Evolutionary conservation across 306 rosid genomes (phyloP).

Genomic region (Corylus heterophylla): DNA sequence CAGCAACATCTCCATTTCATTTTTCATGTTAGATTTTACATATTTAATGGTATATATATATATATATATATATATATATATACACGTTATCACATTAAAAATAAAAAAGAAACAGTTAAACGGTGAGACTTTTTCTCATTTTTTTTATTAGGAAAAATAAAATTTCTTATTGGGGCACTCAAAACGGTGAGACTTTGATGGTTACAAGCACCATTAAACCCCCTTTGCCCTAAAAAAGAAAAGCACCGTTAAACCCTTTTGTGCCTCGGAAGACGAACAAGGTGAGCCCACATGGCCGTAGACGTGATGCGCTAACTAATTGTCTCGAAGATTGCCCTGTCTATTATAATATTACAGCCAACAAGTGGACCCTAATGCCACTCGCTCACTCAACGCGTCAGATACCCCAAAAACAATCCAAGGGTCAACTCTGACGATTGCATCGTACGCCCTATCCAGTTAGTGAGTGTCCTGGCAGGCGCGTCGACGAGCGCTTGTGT

Average conservation of each 20-base stretch:
- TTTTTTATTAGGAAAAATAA: background rate
- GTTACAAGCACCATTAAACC: constrained; percentile 18
- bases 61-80: too few relatives aligned
- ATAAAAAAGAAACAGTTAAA: too few relatives aligned
- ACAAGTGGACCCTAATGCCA: background rate
- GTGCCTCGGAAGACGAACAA: constrained; percentile 18
- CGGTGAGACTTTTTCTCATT: too few relatives aligned
- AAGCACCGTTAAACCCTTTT: background rate
- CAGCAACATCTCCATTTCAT: too few relatives aligned
- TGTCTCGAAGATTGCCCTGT: background rate
- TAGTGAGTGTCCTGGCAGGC: background rate
- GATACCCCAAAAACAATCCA: background rate
- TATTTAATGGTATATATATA: too few relatives aligned
- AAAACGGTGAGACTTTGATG: background rate
- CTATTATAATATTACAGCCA: background rate
- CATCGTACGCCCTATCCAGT: background rate
- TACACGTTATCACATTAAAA: too few relatives aligned
- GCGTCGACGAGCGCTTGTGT: background rate
- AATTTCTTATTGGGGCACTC: background rate
- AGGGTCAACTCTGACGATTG: background rate
- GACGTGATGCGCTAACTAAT: constrained; percentile 30
- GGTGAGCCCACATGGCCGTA: constrained; percentile 16
- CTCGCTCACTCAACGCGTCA: background rate
- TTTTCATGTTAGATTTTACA: too few relatives aligned
- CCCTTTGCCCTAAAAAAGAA: too few relatives aligned